Evolutionary conservation across 306 rosid species (phyloP), one percentile per base, ranked within the genome.

Genomic region (Mimosa bimucronata): DNA sequence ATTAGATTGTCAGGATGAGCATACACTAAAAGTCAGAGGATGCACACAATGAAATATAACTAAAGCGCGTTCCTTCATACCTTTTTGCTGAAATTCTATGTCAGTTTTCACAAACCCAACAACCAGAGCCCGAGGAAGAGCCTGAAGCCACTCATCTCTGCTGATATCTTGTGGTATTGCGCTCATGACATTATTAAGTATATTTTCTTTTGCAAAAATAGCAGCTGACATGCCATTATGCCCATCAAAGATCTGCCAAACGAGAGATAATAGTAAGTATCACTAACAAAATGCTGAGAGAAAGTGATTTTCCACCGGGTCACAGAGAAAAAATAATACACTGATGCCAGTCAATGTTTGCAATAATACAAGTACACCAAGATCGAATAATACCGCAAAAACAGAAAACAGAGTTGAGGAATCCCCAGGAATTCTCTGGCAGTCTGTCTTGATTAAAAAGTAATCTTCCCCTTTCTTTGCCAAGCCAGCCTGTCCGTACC

Each of bases 391-490:
- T 93, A 96, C 99, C 97, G 98, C 99, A 55, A 91, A 93, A 60
- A 91, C 98, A 19, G 97, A 93, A 87, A 96, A 96, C 44, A 85
- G 74, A 3, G 99, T 91, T 7, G 96, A 88, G 1, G 88, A 84
- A 85, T 93, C 88, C 30, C 91, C 96, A 11, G 89, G 94, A 87
- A 90, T 82, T 81, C 97, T 86, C 50, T 85, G 88, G 89, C 91
- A 93, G 73, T 96, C 98, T 0, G 83, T 88, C 83, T 90, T 96
- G 76, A 96, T 90, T 64, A 96, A 83, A 88, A 89, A 96, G 86
- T 89, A 96, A 85, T 96, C 98, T 86, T 96, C 99, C 77, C 99
- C 99, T 81, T 96, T 96, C 90, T 89, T 96, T 23, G 98, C 98
- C 96, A 96, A 88, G 77, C 94, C 99, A 79, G 99, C 97, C 84